Percentiles rank a stretch among this genome's conserved stretches.
Conservation (phyloP, 345 rosid genomes). For the Euclidium syriacum region DNA sequence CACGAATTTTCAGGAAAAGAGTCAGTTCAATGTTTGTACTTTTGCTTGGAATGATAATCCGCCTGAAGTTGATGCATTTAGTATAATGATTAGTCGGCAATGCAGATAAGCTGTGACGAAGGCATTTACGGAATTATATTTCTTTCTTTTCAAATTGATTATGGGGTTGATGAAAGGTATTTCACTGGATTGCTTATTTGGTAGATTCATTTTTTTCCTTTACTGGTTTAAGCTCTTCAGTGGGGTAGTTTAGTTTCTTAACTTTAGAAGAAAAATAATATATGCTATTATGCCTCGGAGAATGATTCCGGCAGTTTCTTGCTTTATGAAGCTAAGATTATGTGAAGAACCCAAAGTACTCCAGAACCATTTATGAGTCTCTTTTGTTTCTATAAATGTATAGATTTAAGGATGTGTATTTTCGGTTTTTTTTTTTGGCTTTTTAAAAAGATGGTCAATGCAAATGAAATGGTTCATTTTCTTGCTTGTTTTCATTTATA, state of each 20-base stretch:
- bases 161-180: not conserved
- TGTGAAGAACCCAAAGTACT: not conserved
- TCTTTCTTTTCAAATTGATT: not conserved
- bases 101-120: conserved; percentile 10
- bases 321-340: not conserved
- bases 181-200: conserved; percentile 3
- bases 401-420: not conserved
- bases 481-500: not conserved
- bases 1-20: conserved; percentile 28
- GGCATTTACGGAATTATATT: not conserved
- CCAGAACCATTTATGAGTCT: not conserved
- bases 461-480: not conserved
- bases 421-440: not conserved
- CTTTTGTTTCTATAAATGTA: not conserved
- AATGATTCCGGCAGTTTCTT: not conserved
- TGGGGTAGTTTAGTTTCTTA: conserved; percentile 1
- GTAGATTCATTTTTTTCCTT: not conserved
- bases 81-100: conserved; percentile 22
- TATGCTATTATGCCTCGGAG: not conserved
- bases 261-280: not conserved
- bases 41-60: not conserved
- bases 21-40: conserved; percentile 12
- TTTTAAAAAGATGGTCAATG: not conserved
- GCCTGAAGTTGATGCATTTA: conserved; percentile 18
- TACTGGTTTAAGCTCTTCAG: not conserved